These are phyloP conservation scores for Penicillium paxilli DNA, from an alignment of 495 filamentous ascomycete species.

Conservation along the genomic window DNA sequence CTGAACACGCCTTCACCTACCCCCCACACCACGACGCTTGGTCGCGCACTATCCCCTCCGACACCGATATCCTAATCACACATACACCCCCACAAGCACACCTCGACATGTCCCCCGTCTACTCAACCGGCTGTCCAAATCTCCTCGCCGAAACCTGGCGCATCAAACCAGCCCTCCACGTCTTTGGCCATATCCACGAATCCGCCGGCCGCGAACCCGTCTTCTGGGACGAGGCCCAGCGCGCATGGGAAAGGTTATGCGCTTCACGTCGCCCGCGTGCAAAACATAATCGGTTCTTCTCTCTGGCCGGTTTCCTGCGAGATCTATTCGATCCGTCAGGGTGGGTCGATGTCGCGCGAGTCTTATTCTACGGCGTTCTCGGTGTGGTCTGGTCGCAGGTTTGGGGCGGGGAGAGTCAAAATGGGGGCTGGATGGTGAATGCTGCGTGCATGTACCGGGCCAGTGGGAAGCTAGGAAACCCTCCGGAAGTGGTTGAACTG, in stretches of 20 bases:
- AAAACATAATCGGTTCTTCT: conserved; percentile 17
- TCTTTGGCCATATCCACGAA: conserved; percentile 88
- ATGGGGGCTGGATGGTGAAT: conserved; percentile 69
- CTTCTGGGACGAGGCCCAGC: conserved; percentile 78
- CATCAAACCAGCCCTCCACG: conserved; percentile 74
- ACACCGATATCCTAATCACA: conserved; percentile 83
- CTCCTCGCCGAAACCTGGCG: conserved; percentile 77
- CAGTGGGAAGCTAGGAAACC: conserved; percentile 64
- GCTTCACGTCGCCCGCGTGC: conserved; percentile 33
- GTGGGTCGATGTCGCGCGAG: conserved; percentile 62
- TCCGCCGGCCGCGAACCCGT: conserved; percentile 61
- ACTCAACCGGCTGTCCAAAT: conserved; percentile 69
- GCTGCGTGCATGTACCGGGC: conserved; percentile 71
- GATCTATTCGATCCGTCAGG: conserved; percentile 53
- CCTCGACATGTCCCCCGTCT: conserved; percentile 61
- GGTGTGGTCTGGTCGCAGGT: conserved; percentile 70
- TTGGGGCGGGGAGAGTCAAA: conserved; percentile 61
- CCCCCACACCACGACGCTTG: conserved; percentile 59
- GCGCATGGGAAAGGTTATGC: conserved; percentile 65
- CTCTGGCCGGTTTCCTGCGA: conserved; percentile 44
- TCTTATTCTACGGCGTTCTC: conserved; percentile 61
- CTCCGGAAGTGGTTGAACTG: conserved; percentile 58
- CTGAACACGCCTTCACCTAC: conserved; percentile 70
- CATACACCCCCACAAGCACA: conserved; percentile 74
- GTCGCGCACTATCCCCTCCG: conserved; percentile 65